phyloP scores from a whole-genome alignment of 805 yeast genomes.

The Wickerhamomyces ciferrii region DNA sequence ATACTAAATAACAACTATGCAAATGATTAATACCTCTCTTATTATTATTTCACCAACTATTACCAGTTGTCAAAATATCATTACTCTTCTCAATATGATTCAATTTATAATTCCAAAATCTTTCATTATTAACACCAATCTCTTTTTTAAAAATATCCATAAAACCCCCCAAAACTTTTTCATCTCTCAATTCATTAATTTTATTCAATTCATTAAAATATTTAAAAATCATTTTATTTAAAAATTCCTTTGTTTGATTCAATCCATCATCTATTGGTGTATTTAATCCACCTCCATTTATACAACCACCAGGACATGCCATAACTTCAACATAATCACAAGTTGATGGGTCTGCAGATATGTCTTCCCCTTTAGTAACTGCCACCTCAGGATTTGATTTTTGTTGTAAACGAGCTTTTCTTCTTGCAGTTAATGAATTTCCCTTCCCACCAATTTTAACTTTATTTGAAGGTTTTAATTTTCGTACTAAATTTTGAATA shows the following conservation, averaged over 20 bases:
- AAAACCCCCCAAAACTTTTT: constrained; percentile 24
- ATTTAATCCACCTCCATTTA: constrained; percentile 91
- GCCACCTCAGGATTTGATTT: constrained; percentile 67
- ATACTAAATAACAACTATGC: no score
- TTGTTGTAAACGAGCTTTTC: constrained; percentile 12
- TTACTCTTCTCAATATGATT: constrained; percentile 46
- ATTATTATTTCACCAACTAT: constrained; percentile 62
- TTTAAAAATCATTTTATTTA: constrained; percentile 24
- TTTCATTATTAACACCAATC: constrained; percentile 25
- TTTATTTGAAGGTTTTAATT: constrained; percentile 34
- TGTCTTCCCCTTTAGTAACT: constrained; percentile 42
- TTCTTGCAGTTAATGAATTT: constrained; percentile 17
- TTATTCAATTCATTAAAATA: constrained; percentile 25
- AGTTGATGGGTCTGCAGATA: constrained; percentile 50
- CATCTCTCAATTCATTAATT: constrained; percentile 29
- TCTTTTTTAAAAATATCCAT: constrained; percentile 25
- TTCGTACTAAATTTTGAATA: constrained; percentile 89
- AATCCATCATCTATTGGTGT: constrained; percentile 2
- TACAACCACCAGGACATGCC: constrained; percentile 99
- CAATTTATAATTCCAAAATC: constrained; percentile 43
- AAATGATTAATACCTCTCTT: no score
- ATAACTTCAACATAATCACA: constrained; percentile 88
- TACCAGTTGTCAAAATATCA: constrained; percentile 46
- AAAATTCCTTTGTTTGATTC: constrained; percentile 19
- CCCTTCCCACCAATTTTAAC: constrained; percentile 19